A percentile compares a stretch with the other conserved stretches of the same genome.
phyloP scores from a whole-genome alignment of 78 protist species.

The Thecamonas trahens region DNA sequence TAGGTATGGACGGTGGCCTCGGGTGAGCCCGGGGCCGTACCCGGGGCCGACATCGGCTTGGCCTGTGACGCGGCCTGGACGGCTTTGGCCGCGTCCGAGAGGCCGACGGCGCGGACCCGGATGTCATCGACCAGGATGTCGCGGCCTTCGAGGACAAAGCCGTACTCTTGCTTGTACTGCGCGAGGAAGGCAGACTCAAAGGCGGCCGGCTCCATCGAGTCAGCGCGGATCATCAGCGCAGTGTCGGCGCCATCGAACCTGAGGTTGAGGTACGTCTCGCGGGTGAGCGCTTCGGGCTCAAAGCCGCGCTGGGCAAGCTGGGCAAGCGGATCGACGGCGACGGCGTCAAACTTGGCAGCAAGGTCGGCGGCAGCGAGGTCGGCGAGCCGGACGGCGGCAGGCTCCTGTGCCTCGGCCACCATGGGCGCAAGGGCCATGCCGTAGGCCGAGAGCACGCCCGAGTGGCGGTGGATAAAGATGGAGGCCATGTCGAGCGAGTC shows the following conservation, averaged over 20 bases:
- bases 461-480: slow-evolving; percentile 62
- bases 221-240: slow-evolving; percentile 68
- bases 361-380: background rate
- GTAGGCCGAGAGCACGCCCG: slow-evolving; percentile 78
- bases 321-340: too few relatives aligned
- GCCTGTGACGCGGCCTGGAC: background rate
- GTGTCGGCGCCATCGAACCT: slow-evolving; percentile 75
- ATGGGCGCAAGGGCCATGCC: slow-evolving; percentile 82
- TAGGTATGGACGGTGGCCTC: background rate
- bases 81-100: background rate
- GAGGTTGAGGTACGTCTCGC: slow-evolving; percentile 45
- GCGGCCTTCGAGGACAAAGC: slow-evolving; percentile 35
- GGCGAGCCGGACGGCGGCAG: background rate
- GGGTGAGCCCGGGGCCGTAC: background rate
- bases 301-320: background rate
- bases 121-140: slow-evolving; percentile 78
- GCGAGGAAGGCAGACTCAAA: slow-evolving; percentile 23
- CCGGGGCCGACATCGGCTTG: background rate
- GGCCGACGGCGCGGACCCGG: slow-evolving; percentile 59
- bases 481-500: slow-evolving; percentile 65
- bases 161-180: slow-evolving; percentile 59
- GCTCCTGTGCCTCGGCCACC: slow-evolving; percentile 40
- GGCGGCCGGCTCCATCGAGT: too few relatives aligned
- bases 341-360: background rate
- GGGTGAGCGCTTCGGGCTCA: background rate